phyloP scores from a whole-genome alignment of 805 yeast species.

The Priceomyces carsonii region DNA sequence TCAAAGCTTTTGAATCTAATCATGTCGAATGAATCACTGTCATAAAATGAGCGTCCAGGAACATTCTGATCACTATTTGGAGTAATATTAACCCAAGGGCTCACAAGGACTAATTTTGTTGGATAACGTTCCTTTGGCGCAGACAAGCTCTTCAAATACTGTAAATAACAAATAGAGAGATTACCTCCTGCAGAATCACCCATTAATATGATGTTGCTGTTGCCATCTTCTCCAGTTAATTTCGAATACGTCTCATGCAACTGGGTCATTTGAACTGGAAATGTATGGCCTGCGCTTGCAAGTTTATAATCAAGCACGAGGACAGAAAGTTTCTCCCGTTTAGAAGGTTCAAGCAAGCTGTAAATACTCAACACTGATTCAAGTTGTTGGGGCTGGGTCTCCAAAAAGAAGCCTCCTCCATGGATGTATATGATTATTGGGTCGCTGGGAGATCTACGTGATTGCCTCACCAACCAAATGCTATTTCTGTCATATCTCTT shows the following conservation, averaged over 20 bases:
- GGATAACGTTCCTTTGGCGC: slow-evolving; percentile 22
- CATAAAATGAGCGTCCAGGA: slow-evolving; percentile 37
- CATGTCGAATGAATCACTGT: slow-evolving; percentile 24
- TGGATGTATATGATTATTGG: slow-evolving; percentile 37
- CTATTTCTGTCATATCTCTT: slow-evolving; percentile 28
- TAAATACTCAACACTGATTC: slow-evolving; percentile 29
- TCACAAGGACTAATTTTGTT: slow-evolving; percentile 23
- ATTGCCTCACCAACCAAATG: slow-evolving; percentile 35
- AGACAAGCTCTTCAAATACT: slow-evolving; percentile 19
- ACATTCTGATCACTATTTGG: slow-evolving; percentile 19
- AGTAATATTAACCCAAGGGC: slow-evolving; percentile 40
- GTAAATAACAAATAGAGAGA: slow-evolving; percentile 30
- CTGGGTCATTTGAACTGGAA: slow-evolving; percentile 35
- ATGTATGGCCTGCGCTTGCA: slow-evolving; percentile 26
- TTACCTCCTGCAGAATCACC: slow-evolving; percentile 49
- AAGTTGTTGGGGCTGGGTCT: slow-evolving; percentile 20
- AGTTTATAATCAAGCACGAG: slow-evolving; percentile 33
- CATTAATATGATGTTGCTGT: slow-evolving; percentile 30
- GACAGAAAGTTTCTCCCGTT: slow-evolving; percentile 19
- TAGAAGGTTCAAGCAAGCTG: slow-evolving; percentile 24
- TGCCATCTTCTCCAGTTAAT: slow-evolving; percentile 22
- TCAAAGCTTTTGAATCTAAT: slow-evolving; percentile 14
- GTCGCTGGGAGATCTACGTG: slow-evolving; percentile 21
- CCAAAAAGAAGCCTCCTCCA: slow-evolving; percentile 28
- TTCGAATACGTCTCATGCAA: slow-evolving; percentile 26